These are phyloP conservation scores for Meira miltonrushii DNA, from an alignment of 1,284 basidiomycete species.

Conservation along the genomic window DNA sequence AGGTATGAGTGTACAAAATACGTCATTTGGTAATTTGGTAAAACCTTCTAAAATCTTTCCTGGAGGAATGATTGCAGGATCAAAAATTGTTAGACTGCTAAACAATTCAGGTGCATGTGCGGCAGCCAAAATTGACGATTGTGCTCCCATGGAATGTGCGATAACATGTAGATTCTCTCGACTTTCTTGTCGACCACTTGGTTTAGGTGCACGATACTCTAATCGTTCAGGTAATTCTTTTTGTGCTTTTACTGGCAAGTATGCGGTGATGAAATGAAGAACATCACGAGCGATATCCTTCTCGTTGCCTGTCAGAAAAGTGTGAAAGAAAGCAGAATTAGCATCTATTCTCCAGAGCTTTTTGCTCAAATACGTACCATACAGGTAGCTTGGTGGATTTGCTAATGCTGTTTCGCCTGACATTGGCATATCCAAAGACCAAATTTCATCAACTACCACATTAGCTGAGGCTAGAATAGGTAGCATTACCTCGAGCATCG, in stretches of 20 bases:
- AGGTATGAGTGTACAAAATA: neutral
- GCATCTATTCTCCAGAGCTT: too few relatives aligned
- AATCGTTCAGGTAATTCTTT: neutral
- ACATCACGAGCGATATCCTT: neutral
- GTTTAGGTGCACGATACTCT: neutral
- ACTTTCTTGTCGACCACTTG: neutral
- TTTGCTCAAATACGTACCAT: neutral
- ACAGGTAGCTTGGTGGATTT: constrained; percentile 1
- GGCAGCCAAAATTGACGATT: neutral
- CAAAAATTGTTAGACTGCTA: neutral
- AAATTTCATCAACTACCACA: neutral
- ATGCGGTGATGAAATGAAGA: constrained; percentile 1
- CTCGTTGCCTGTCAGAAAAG: neutral
- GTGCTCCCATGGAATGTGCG: neutral
- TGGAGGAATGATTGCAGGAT: constrained; percentile 2
- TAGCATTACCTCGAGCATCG: too few relatives aligned
- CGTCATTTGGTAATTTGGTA: neutral
- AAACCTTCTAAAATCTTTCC: constrained; percentile 1
- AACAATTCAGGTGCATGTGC: neutral
- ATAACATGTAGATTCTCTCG: neutral
- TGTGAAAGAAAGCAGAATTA: too few relatives aligned
- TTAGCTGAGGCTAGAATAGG: too few relatives aligned
- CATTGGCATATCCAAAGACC: constrained; percentile 2
- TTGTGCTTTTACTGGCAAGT: neutral
- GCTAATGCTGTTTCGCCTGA: neutral